Base-by-base conservation (phyloP, 768 basidiomycete genomes). In the Pulveroboletus sp. region DNA sequence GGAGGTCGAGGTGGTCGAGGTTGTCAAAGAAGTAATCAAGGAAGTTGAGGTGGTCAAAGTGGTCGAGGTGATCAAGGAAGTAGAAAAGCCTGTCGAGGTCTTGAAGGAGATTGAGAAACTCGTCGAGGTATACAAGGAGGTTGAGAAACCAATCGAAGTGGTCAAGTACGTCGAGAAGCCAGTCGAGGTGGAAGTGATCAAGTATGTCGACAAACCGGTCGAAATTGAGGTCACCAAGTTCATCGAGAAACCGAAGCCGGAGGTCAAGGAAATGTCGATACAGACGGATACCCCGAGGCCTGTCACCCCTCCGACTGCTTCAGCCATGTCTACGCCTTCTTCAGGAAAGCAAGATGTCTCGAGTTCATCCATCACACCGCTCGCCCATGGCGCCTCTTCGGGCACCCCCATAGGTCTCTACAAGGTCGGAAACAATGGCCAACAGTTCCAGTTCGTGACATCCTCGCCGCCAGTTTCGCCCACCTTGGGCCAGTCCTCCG, bases 241-340 rank as follows among this genome's bases (percentile, higher is more conserved):
- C 19, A 24, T 57, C 11, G 66, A 67, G 8, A 67, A 66, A 17
- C 80, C 79, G 11, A 87, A 82, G 62, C 80, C 82, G 0, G 83
- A 88, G 56, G 68, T 80, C 27, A 82, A 74, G 61, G 90, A 93
- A 57, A 87, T 82, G 51, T 86, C 82, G 4, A 81, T 84, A 29
- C 90, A 93, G 70, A 92, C 90, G 2, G 90, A 93, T 52, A 76
- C 77, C 42, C 62, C 68, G 20, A 49, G 59, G 33, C 67, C 68
- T 14, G 43, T 58, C 19, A 53, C 66, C n/a, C 69, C 73, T 5
- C 49, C 66, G 1, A 66, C 70, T 20, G 51, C 65, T 11, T 56
- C 70, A 8, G 47, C 63, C 16, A 60, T 67, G 5, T 62, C 62
- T 6, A 62, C 66, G 6, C 62, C 57, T 7, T 21, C 61, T 21